Evolutionary conservation across 768 basidiomycete species (phyloP), one percentile per base, ranked within the genome.

Genomic region (Lactarius hatsudake): DNA sequence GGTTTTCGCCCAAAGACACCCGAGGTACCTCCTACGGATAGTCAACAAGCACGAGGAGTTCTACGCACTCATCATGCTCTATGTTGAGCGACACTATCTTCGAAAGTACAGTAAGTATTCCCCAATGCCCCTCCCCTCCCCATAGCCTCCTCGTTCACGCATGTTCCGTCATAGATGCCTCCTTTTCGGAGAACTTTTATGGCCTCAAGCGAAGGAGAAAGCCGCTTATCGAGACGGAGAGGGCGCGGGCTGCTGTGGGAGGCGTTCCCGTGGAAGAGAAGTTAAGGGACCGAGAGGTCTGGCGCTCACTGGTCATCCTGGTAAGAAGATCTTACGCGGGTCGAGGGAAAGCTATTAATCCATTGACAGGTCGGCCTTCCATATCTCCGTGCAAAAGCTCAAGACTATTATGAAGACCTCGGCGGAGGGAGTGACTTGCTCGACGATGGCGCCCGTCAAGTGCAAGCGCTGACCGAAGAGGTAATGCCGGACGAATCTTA

Each of bases 41-140:
- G 93, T 97, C 18, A 98, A 98, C 76, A 81, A 87, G 38, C 97
- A 99, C 80, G 97, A 99, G 76, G 96, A 98, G 76, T 93, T 97
- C 77, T 98, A 97, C 72, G 92, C 95, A 1, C 71, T 84, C 17
- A 81, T 96, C 69, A 93, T 98, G 89, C 79, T 96, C 62, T 82
- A 94, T 64, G 89, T 98, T 20, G 97, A 99, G 79, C 82, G 88
- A 18, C 88, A 96, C 78, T 96, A 97, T 77, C 87, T 99, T 64
- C 85, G 84, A 68, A 90, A 87, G 74, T 87, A 96, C 73, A 87
- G 96, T 95, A 69, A 66, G 89, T 76, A 60, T 70, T 55, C 6
- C 54, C 2, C 32, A 17, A 40, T 36, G 30, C 61, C 23, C 15
- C 28, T 32, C 32, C 32, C 32, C 32, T 9, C 32, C 32, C 45